phyloP scores from a whole-genome alignment of 192 early-diverging fungal species.

The Coemansia reversa region DNA sequence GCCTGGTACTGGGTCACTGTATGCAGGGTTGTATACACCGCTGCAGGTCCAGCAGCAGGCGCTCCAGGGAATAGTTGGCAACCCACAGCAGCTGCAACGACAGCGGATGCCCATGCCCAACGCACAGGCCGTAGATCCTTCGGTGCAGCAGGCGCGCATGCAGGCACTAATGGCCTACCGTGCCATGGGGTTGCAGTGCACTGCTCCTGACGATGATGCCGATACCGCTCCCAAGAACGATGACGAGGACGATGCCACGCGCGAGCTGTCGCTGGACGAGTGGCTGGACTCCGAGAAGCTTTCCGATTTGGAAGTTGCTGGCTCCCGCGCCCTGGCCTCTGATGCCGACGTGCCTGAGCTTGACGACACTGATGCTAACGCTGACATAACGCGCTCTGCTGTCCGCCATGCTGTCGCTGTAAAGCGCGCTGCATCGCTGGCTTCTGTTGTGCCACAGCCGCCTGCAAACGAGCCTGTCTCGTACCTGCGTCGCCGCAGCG shows the following conservation, averaged over 20 bases:
- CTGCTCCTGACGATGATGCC: constrained; percentile 34
- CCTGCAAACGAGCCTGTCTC: constrained; percentile 44
- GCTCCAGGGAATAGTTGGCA: constrained; percentile 7
- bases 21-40: constrained; percentile 41
- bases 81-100: constrained; percentile 21
- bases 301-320: constrained; percentile 34
- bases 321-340: constrained; percentile 7
- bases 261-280: constrained; percentile 47
- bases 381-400: not conserved
- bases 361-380: constrained; percentile 21
- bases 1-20: constrained; percentile 19
- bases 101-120: constrained; percentile 44
- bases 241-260: constrained; percentile 19
- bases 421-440: not conserved
- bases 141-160: constrained; percentile 43
- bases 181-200: constrained; percentile 54
- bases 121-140: constrained; percentile 43
- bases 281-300: constrained; percentile 52
- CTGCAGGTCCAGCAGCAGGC: constrained; percentile 40
- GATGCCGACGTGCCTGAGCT: constrained; percentile 39
- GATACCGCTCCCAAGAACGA: not conserved
- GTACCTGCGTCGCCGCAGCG: constrained; percentile 42
- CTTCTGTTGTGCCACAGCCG: not conserved
- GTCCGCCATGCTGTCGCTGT: not conserved
- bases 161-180: constrained; percentile 53